phyloP scores from a whole-genome alignment of 192 early-diverging fungal species.

The Piromyces sp. region DNA sequence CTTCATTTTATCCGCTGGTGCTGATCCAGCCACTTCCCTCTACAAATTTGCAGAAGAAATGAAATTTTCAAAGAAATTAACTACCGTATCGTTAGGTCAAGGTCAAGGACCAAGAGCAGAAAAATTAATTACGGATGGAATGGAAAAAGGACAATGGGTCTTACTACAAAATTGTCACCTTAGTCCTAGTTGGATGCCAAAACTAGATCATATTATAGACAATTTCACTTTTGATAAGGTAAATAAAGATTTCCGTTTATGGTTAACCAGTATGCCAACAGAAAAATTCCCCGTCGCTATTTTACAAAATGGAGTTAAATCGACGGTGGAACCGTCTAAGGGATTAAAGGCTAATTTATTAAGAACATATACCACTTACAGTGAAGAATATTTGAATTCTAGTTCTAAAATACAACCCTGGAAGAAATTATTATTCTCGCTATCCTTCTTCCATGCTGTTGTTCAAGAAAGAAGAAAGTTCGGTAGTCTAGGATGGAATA shows the following conservation, averaged over 20 bases:
- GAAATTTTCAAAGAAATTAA: conserved; percentile 33
- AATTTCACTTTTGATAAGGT: conserved; percentile 32
- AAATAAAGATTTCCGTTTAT: conserved; percentile 33
- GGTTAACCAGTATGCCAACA: conserved; percentile 40
- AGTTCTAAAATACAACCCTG: conserved; percentile 22
- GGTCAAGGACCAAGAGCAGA: conserved; percentile 40
- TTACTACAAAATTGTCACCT: conserved; percentile 40
- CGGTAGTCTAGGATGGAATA: conserved; percentile 32
- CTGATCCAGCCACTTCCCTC: conserved; percentile 31
- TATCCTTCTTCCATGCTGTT: conserved; percentile 41
- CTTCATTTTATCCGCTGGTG: conserved; percentile 37
- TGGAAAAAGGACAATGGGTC: conserved; percentile 40
- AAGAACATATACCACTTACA: conserved; percentile 34
- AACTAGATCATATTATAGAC: conserved; percentile 34
- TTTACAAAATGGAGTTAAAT: conserved; percentile 40
- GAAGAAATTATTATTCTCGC: conserved; percentile 33
- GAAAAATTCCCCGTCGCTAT: conserved; percentile 41
- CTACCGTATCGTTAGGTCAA: conserved; percentile 33
- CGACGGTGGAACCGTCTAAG: conserved; percentile 38
- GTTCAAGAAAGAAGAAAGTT: conserved; percentile 40
- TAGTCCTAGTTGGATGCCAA: conserved; percentile 41
- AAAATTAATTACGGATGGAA: conserved; percentile 33
- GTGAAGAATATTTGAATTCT: conserved; percentile 25
- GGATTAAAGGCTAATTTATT: conserved; percentile 39
- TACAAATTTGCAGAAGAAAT: conserved; percentile 46